These are phyloP conservation scores for Candida sp. DNA, from an alignment of 1,139 yeast genomes.

Conservation along the genomic window DNA sequence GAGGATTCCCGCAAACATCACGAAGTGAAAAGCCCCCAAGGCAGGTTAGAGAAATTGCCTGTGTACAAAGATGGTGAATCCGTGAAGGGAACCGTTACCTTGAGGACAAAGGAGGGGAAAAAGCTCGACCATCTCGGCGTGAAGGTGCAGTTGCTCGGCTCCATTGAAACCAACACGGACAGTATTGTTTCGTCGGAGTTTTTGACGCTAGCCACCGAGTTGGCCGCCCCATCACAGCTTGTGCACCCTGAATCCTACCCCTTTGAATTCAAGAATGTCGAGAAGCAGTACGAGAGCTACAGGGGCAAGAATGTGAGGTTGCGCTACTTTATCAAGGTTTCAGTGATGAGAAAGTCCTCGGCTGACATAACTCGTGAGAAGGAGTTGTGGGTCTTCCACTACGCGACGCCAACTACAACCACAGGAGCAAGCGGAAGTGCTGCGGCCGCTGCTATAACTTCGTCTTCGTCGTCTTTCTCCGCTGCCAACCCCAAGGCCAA, in stretches of 20 bases:
- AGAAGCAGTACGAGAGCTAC: constrained; percentile 93
- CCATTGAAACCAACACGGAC: constrained; percentile 66
- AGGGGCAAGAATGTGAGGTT: constrained; percentile 85
- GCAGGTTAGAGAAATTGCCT: constrained; percentile 76
- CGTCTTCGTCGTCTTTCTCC: too few species aligned
- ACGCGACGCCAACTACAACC: constrained; percentile 13
- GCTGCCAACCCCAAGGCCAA: neutral
- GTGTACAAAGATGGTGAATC: constrained; percentile 92
- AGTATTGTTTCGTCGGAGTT: constrained; percentile 70
- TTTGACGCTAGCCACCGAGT: constrained; percentile 85
- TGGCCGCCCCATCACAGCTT: constrained; percentile 89
- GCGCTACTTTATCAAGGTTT: constrained; percentile 84
- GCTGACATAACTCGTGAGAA: constrained; percentile 75
- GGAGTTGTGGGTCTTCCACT: constrained; percentile 86
- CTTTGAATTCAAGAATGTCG: constrained; percentile 91
- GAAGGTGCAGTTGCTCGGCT: constrained; percentile 86
- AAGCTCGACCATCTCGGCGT: constrained; percentile 91
- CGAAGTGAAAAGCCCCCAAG: constrained; percentile 66
- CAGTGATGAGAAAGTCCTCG: constrained; percentile 76
- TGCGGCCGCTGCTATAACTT: neutral
- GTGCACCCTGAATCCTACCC: constrained; percentile 85
- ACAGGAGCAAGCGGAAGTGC: neutral
- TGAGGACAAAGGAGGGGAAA: constrained; percentile 88
- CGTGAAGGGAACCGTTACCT: constrained; percentile 83
- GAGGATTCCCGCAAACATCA: constrained; percentile 81